Percentiles rank a stretch among this genome's conserved stretches.
phyloP scores from a whole-genome alignment of 1,284 basidiomycete genomes.

The Cystobasidiaceae sp. region DNA sequence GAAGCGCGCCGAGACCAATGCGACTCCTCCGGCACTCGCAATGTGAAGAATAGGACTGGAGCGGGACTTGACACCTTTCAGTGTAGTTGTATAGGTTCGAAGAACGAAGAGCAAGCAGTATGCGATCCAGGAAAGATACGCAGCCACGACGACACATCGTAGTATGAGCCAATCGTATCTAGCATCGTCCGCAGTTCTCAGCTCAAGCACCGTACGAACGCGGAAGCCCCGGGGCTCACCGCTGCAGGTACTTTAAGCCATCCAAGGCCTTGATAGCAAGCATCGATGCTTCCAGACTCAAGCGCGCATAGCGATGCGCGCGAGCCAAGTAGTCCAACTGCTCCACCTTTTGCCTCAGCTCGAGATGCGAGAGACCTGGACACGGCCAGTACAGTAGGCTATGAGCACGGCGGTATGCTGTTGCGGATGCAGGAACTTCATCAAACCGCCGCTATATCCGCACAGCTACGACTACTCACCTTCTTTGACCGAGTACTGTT shows the following conservation, averaged over 20 bases:
- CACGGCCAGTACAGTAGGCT: background rate
- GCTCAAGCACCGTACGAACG: background rate
- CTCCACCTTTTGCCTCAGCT: background rate
- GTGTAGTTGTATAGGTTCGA: background rate
- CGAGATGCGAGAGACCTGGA: background rate
- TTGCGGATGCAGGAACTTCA: background rate
- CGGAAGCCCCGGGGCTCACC: slow-evolving; percentile 49
- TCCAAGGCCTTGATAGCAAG: slow-evolving; percentile 56
- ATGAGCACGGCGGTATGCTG: background rate
- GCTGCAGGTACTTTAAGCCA: slow-evolving; percentile 76
- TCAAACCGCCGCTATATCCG: background rate
- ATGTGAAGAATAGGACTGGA: slow-evolving; percentile 48
- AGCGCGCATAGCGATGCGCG: background rate
- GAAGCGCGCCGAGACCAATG: slow-evolving; percentile 53
- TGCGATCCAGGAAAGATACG: slow-evolving; percentile 70
- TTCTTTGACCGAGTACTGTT: slow-evolving; percentile 72
- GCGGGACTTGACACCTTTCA: slow-evolving; percentile 45
- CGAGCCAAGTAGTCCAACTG: background rate
- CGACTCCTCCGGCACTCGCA: slow-evolving; percentile 42
- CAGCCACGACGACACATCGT: slow-evolving; percentile 61
- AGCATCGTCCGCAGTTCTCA: background rate
- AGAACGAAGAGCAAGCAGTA: slow-evolving; percentile 44
- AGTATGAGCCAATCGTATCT: slow-evolving; percentile 72
- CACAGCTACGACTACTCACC: slow-evolving; percentile 47
- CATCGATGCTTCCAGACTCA: slow-evolving; percentile 44